A percentile compares a stretch with the other conserved stretches of the same genome.
Conservation (phyloP, 1,284 basidiomycete species). For the Tremellales sp. region DNA sequence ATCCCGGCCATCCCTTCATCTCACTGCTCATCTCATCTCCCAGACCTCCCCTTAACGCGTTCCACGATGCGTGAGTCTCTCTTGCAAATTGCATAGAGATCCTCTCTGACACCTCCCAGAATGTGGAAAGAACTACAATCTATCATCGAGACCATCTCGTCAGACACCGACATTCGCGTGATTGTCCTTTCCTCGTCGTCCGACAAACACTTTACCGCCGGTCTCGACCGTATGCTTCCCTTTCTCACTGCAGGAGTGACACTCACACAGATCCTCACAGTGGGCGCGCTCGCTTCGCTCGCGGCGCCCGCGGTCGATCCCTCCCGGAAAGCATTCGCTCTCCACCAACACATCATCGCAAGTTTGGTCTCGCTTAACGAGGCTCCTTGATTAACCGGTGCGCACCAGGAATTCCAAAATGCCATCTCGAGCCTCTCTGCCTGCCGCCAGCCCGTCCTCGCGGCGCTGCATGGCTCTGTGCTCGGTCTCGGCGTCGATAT, state of each 20-base stretch:
- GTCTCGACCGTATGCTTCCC: conserved; percentile 65
- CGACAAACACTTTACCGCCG: conserved; percentile 73
- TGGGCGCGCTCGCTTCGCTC: conserved; percentile 15
- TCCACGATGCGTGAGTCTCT: conserved; percentile 57
- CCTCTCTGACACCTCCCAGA: conserved; percentile 47
- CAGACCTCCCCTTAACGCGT: conserved; percentile 73
- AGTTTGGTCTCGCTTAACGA: conserved; percentile 6
- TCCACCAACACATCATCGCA: conserved; percentile 56
- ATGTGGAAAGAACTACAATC: conserved; percentile 68
- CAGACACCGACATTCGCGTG: conserved; percentile 60
- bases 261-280: conserved; percentile 9
- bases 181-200: conserved; percentile 67
- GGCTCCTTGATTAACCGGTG: not conserved
- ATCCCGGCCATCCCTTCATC: not conserved
- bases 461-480: conserved; percentile 70
- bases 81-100: conserved; percentile 1
- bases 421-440: conserved; percentile 66
- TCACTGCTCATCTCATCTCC: conserved; percentile 1
- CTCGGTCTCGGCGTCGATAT: conserved; percentile 73
- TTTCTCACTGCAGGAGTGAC: not conserved
- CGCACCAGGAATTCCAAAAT: conserved; percentile 59
- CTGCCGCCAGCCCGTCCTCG: conserved; percentile 80
- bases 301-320: conserved; percentile 49
- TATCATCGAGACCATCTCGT: conserved; percentile 59
- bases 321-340: conserved; percentile 56